Percentiles rank a stretch among this genome's conserved stretches.
Evolutionary conservation across 768 basidiomycete species (phyloP).

Genomic region (Crucibulum laeve): DNA sequence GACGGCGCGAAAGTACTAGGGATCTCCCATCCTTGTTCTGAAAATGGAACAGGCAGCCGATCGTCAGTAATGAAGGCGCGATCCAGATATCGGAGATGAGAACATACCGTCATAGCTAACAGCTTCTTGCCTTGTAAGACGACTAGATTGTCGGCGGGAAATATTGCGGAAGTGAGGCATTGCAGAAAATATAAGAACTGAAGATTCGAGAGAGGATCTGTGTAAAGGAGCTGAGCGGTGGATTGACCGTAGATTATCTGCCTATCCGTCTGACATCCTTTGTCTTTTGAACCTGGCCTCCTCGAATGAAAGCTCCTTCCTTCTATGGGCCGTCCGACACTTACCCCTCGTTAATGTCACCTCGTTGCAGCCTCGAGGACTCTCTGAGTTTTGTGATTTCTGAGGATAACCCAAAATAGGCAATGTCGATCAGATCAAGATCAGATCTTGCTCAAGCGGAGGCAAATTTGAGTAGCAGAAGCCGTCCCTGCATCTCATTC

Average conservation of each 20-base stretch:
- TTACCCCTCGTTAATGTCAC: conserved; percentile 24
- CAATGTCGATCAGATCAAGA: conserved; percentile 12
- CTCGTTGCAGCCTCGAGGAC: conserved; percentile 22
- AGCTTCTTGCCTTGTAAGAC: conserved; percentile 13
- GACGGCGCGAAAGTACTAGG: conserved; percentile 8
- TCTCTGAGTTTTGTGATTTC: conserved; percentile 9
- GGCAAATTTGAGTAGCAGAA: not conserved
- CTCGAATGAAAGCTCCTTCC: conserved; percentile 9
- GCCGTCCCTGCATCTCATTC: not conserved
- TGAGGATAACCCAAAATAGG: conserved; percentile 3
- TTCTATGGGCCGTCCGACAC: conserved; percentile 17
- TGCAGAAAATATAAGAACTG: not conserved
- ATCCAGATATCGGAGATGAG: conserved; percentile 1
- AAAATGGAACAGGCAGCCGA: no score
- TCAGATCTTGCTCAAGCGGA: conserved; percentile 5
- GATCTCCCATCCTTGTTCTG: conserved; percentile 18
- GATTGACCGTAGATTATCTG: not conserved
- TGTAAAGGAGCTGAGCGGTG: conserved; percentile 2
- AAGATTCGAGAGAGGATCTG: not conserved
- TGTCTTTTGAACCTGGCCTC: conserved; percentile 14
- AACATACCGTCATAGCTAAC: conserved; percentile 19
- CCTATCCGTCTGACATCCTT: conserved; percentile 3
- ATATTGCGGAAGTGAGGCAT: conserved; percentile 26
- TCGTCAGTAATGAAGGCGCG: not conserved
- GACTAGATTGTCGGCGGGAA: conserved; percentile 16